Percentiles rank a stretch among this genome's conserved stretches.
These are phyloP conservation scores for Auricularia auricula-judae DNA, from an alignment of 768 basidiomycete species.

Conservation along the genomic window DNA sequence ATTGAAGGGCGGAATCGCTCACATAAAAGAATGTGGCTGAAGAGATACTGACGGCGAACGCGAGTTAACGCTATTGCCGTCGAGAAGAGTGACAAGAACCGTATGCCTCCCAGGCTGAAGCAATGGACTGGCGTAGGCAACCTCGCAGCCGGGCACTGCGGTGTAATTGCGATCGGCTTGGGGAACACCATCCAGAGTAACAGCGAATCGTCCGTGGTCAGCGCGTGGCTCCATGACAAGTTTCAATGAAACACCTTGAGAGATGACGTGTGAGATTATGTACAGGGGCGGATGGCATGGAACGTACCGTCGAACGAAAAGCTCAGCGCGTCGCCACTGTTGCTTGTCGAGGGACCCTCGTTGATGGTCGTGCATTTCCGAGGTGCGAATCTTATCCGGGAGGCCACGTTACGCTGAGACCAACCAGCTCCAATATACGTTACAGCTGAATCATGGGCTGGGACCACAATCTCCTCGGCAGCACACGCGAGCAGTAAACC, in stretches of 20 bases:
- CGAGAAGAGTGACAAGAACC: background rate
- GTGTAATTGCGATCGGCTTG: background rate
- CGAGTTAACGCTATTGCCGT: background rate
- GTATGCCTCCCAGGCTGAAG: background rate
- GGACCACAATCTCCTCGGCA: background rate
- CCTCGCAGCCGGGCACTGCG: background rate
- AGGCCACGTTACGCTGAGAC: background rate
- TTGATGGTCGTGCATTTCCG: background rate
- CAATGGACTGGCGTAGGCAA: background rate
- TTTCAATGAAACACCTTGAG: background rate
- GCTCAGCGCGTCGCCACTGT: background rate
- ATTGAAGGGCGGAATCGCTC: background rate
- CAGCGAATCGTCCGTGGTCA: background rate
- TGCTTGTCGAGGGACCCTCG: background rate
- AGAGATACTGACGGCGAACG: background rate
- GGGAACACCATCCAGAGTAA: background rate
- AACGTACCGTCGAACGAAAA: background rate
- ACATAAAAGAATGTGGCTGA: background rate
- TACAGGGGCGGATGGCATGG: background rate
- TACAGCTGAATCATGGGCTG: background rate
- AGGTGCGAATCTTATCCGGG: background rate
- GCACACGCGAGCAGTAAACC: background rate
- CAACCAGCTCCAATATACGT: background rate
- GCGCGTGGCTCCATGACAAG: background rate
- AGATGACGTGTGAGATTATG: background rate